These are phyloP conservation scores for Antrodiella citrinella DNA, from an alignment of 768 basidiomycete genomes.

Conservation along the genomic window DNA sequence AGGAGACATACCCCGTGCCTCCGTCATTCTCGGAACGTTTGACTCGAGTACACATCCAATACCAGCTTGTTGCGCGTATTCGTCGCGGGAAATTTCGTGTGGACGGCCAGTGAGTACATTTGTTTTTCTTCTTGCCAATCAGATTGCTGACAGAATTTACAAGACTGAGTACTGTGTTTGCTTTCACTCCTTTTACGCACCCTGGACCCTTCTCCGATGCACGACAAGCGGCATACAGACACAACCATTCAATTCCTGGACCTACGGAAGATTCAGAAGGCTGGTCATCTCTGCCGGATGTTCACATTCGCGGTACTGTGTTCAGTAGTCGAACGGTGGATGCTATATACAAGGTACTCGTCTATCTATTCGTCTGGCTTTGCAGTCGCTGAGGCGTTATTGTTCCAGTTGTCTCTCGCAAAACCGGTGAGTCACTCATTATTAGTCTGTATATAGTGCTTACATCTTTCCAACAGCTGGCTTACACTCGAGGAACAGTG, in stretches of 20 bases:
- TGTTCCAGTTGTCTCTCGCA: slow-evolving; percentile 6
- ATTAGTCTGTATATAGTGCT: not conserved
- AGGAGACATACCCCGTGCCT: not conserved
- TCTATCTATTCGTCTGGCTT: not conserved
- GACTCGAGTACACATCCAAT: not conserved
- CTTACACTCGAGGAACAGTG: slow-evolving; percentile 8
- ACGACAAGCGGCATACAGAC: not conserved
- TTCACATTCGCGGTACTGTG: not conserved
- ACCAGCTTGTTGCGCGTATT: not conserved
- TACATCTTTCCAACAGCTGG: slow-evolving; percentile 7
- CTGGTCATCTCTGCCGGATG: not conserved
- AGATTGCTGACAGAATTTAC: not conserved
- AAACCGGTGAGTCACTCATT: slow-evolving; percentile 5
- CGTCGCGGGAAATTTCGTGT: not conserved
- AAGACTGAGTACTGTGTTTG: not conserved
- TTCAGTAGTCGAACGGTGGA: not conserved
- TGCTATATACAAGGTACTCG: not conserved
- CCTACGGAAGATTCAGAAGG: not conserved
- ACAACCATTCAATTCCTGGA: not conserved
- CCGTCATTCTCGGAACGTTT: not conserved
- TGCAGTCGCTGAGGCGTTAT: not conserved
- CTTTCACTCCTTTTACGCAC: not conserved
- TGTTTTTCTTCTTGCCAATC: not conserved
- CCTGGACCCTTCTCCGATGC: not conserved
- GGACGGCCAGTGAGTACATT: not conserved